A percentile compares a stretch with the other conserved stretches of the same genome.
Conservation (phyloP, 2,329 filamentous ascomycete genomes). For the Aspergillus novoparasiticus region DNA sequence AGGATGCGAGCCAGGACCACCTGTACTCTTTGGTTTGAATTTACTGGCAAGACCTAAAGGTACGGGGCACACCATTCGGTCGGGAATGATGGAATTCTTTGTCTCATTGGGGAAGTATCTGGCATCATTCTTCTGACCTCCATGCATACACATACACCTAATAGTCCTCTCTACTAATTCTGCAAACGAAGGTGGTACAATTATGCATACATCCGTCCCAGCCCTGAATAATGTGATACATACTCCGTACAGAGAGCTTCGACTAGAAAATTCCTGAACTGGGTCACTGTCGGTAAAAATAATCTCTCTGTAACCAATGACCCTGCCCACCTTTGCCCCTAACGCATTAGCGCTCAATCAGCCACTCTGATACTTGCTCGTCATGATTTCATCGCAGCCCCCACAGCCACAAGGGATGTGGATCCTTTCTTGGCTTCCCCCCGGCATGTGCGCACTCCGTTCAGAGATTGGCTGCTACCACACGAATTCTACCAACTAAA, state of each 20-base stretch:
- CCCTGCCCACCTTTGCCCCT: constrained; percentile 1
- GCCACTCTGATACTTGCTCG: not conserved
- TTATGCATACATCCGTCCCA: constrained; percentile 5
- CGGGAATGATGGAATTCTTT: not conserved
- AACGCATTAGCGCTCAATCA: constrained; percentile 1
- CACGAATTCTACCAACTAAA: not conserved
- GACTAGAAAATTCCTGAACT: not conserved
- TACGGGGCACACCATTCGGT: not conserved
- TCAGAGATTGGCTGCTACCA: not conserved
- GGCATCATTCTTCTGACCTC: not conserved
- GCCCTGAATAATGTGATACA: not conserved
- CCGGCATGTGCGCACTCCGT: not conserved
- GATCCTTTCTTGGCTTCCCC: not conserved
- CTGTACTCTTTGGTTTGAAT: not conserved
- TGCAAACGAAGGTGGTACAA: not conserved
- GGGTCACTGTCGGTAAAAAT: not conserved
- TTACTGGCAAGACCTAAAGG: not conserved
- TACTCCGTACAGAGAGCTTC: not conserved
- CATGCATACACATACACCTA: not conserved
- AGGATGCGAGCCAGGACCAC: constrained; percentile 1
- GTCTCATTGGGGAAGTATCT: not conserved
- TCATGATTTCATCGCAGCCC: not conserved
- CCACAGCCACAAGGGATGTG: constrained; percentile 1
- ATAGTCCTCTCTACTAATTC: not conserved
- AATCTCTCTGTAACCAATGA: constrained; percentile 6